These are phyloP conservation scores for Penicillium verhagenii DNA, from an alignment of 495 filamentous ascomycete species.

Conservation along the genomic window DNA sequence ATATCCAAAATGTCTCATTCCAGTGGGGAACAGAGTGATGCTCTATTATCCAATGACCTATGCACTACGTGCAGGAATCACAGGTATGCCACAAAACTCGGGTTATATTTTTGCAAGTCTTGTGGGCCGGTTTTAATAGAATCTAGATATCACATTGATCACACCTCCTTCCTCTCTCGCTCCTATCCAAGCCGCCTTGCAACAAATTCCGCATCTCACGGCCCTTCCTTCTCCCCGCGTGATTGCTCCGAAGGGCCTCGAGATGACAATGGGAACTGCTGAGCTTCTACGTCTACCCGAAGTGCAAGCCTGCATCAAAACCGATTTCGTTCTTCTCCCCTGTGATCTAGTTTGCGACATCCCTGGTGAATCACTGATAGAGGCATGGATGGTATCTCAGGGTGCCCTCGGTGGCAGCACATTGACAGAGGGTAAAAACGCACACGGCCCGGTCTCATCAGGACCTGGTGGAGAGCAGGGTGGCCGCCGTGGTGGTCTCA, in stretches of 20 bases:
- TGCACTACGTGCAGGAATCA: slow-evolving; percentile 81
- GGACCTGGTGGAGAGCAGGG: slow-evolving; percentile 52
- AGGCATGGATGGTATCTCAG: slow-evolving; percentile 89
- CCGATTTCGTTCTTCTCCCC: slow-evolving; percentile 86
- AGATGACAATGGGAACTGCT: slow-evolving; percentile 80
- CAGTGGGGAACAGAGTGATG: slow-evolving; percentile 94
- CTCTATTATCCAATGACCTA: slow-evolving; percentile 92
- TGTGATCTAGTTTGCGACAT: slow-evolving; percentile 95
- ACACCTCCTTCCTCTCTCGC: slow-evolving; percentile 71
- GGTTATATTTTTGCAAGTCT: not conserved
- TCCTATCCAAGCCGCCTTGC: slow-evolving; percentile 73
- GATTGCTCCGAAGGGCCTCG: slow-evolving; percentile 67
- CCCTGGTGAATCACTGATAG: slow-evolving; percentile 72
- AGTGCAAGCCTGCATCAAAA: slow-evolving; percentile 66
- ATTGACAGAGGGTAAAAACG: slow-evolving; percentile 22
- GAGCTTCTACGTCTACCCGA: slow-evolving; percentile 83
- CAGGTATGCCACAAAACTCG: slow-evolving; percentile 50
- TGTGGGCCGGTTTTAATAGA: not conserved
- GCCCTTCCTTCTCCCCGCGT: slow-evolving; percentile 74
- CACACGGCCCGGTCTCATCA: slow-evolving; percentile 31
- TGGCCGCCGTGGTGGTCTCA: slow-evolving; percentile 71
- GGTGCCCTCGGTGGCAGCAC: slow-evolving; percentile 57
- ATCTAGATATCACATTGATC: slow-evolving; percentile 75
- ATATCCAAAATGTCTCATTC: slow-evolving; percentile 72
- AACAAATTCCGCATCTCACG: slow-evolving; percentile 84